Conservation (phyloP, 2,329 filamentous ascomycete genomes). For the Hymenoscyphus fraxineus region DNA sequence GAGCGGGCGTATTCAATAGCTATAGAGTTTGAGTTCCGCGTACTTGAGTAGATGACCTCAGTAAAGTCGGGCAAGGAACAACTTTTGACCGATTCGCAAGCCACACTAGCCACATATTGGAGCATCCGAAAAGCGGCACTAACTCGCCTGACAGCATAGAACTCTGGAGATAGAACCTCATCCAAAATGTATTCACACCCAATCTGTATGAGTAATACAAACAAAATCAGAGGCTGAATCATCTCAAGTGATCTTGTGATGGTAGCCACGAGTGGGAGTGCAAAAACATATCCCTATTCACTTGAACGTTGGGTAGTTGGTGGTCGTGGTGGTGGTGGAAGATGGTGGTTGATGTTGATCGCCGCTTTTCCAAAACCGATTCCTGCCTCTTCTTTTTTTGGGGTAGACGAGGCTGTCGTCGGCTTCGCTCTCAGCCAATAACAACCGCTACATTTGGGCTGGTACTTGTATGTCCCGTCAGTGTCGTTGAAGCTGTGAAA, state of each 20-base stretch:
- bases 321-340: too few species aligned
- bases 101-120: background rate
- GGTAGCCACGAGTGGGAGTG: background rate
- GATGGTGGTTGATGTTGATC: too few species aligned
- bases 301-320: background rate
- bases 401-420: slow-evolving; percentile 6
- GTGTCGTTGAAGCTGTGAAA: background rate
- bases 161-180: background rate
- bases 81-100: background rate
- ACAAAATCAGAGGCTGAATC: too few species aligned
- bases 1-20: background rate
- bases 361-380: background rate
- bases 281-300: background rate
- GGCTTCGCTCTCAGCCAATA: background rate
- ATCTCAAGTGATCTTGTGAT: too few species aligned
- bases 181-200: background rate
- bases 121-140: background rate
- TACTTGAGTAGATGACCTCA: too few species aligned
- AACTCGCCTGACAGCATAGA: background rate
- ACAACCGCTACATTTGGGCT: background rate
- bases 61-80: too few species aligned
- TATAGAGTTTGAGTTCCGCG: too few species aligned
- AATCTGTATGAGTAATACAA: background rate
- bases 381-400: background rate
- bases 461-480: background rate